Evolutionary conservation across 2,329 filamentous ascomycete species (phyloP).

Genomic region (Orbilia ellipsospora): DNA sequence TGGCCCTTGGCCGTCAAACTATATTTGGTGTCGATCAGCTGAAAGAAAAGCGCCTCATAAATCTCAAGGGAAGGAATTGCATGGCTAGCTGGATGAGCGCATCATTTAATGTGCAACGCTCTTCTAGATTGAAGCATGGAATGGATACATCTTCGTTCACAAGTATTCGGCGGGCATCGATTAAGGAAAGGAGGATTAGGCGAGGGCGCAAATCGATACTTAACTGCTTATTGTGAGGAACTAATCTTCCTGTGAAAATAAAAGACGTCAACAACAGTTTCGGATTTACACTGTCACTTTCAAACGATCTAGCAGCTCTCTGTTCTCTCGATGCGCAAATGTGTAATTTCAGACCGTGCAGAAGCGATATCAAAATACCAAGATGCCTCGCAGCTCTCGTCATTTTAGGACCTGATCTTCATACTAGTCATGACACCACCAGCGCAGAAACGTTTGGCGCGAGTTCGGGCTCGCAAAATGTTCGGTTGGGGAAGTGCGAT

Average conservation of each 20-base stretch:
- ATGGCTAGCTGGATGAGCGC: slow-evolving; percentile 15
- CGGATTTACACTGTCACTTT: too few relatives aligned
- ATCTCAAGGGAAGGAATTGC: slow-evolving; percentile 13
- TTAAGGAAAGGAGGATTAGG: slow-evolving; percentile 37
- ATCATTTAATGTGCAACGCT: slow-evolving; percentile 14
- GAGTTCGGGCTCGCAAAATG: slow-evolving; percentile 12
- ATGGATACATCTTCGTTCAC: slow-evolving; percentile 9
- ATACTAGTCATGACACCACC: slow-evolving; percentile 21
- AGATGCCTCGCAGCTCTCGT: background rate
- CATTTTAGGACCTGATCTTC: slow-evolving; percentile 19
- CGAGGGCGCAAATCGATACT: slow-evolving; percentile 29
- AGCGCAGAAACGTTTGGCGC: slow-evolving; percentile 1
- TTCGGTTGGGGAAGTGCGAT: slow-evolving; percentile 1
- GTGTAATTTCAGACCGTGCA: background rate
- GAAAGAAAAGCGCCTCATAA: slow-evolving; percentile 50
- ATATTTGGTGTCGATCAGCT: slow-evolving; percentile 45
- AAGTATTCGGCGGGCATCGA: background rate
- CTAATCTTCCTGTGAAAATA: too few relatives aligned
- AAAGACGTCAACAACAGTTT: background rate
- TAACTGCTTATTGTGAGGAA: slow-evolving; percentile 16
- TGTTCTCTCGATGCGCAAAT: background rate
- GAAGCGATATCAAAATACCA: too few relatives aligned
- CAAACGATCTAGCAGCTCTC: too few relatives aligned
- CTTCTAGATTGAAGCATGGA: slow-evolving; percentile 1
- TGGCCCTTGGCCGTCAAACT: slow-evolving; percentile 23